phyloP scores from a whole-genome alignment of 176 grass and related monocot genomes.

The Oryza nivara region DNA sequence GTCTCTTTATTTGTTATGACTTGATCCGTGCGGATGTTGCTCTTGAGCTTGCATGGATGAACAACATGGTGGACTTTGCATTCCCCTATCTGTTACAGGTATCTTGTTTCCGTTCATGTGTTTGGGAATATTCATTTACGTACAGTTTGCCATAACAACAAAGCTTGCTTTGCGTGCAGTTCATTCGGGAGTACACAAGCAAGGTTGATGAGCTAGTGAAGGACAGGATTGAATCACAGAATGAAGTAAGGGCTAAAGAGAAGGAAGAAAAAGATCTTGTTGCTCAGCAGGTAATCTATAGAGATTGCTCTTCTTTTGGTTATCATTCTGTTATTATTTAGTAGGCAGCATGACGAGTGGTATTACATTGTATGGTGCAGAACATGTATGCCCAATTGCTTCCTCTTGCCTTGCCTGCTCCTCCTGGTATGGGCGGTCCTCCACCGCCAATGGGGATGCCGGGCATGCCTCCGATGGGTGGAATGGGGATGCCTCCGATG shows the following conservation, averaged over 20 bases:
- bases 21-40: conserved; percentile 90
- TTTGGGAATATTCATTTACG: neutral
- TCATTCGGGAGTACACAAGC: conserved; percentile 87
- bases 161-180: conserved; percentile 42
- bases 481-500: conserved; percentile 66
- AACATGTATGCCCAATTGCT: conserved; percentile 97
- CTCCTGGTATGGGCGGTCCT: conserved; percentile 71
- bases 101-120: conserved; percentile 8
- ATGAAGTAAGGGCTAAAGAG: conserved; percentile 81
- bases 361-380: conserved; percentile 53
- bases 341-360: conserved; percentile 15
- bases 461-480: conserved; percentile 82
- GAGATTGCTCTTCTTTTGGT: neutral
- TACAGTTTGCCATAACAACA: conserved; percentile 9
- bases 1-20: conserved; percentile 98
- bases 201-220: conserved; percentile 97
- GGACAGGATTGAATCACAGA: conserved; percentile 82
- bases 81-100: conserved; percentile 99
- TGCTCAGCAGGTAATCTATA: conserved; percentile 76
- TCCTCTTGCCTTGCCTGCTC: conserved; percentile 87
- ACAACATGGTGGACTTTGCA: conserved; percentile 95
- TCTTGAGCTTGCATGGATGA: conserved; percentile 98
- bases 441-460: conserved; percentile 68
- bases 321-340: neutral
- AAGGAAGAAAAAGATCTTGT: conserved; percentile 91